phyloP scores from a whole-genome alignment of 768 basidiomycete species.

The Russula virescens region DNA sequence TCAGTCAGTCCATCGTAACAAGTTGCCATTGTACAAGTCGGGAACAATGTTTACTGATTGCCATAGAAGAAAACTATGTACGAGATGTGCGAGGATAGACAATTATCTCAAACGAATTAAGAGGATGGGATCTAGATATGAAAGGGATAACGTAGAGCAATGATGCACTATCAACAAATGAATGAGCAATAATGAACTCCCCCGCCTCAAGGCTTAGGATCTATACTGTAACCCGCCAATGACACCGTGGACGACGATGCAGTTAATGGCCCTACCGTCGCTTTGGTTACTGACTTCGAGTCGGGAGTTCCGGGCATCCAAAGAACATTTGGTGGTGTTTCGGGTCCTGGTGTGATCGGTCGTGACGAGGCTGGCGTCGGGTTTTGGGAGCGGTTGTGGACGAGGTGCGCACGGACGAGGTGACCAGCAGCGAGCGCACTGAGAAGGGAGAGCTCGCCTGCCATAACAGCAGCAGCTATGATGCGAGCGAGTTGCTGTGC shows the following conservation, averaged over 20 bases:
- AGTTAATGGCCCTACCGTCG: conserved; percentile 18
- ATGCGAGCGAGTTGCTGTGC: conserved; percentile 85
- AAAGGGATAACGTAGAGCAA: conserved; percentile 10
- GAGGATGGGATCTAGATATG: conserved; percentile 16
- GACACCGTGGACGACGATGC: conserved; percentile 20
- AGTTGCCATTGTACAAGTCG: not conserved
- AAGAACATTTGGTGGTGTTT: conserved; percentile 22
- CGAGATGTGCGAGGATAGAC: not conserved
- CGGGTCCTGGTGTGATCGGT: conserved; percentile 53
- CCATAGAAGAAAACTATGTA: conserved; percentile 11
- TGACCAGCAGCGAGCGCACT: conserved; percentile 93
- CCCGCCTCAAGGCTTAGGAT: conserved; percentile 18
- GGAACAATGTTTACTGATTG: conserved; percentile 1
- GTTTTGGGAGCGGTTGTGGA: conserved; percentile 81
- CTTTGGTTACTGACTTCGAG: conserved; percentile 13
- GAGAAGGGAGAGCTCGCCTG: conserved; percentile 89
- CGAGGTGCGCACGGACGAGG: conserved; percentile 88
- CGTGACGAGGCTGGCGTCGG: conserved; percentile 64
- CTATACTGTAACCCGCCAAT: conserved; percentile 23
- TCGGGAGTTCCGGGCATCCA: conserved; percentile 23
- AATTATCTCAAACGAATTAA: conserved; percentile 1
- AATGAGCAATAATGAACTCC: not conserved
- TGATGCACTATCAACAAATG: not conserved
- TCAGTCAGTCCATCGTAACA: too few relatives aligned
- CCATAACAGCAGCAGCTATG: conserved; percentile 92